These are phyloP conservation scores for Globisporangium apiculatum DNA, from an alignment of 352 stramenopile genomes.

Conservation along the genomic window DNA sequence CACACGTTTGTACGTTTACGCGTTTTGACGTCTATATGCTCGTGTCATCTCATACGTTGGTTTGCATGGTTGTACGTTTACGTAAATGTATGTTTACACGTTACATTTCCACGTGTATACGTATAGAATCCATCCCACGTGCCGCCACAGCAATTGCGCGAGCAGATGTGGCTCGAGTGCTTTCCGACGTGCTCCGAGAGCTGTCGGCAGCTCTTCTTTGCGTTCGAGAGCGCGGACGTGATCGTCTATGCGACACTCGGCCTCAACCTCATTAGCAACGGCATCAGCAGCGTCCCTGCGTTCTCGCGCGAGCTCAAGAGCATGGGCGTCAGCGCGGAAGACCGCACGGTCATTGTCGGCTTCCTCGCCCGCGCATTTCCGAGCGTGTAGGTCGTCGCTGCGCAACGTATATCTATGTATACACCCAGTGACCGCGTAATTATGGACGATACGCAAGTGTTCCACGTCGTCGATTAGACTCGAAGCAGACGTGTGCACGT, in stretches of 20 bases:
- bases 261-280: constrained; percentile 81
- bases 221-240: constrained; percentile 62
- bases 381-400: constrained; percentile 25
- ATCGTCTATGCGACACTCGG: constrained; percentile 79
- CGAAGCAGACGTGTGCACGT: too few species aligned
- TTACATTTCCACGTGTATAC: neutral
- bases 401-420: too few species aligned
- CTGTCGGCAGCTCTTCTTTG: constrained; percentile 62
- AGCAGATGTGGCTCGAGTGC: constrained; percentile 75
- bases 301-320: constrained; percentile 78
- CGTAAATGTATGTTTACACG: too few species aligned
- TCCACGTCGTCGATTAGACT: too few species aligned
- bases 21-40: too few species aligned
- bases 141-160: constrained; percentile 41
- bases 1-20: too few species aligned
- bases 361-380: constrained; percentile 75
- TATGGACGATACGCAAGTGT: too few species aligned
- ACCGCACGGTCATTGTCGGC: constrained; percentile 68
- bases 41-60: too few species aligned
- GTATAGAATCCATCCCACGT: constrained; percentile 28
- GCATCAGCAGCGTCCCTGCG: constrained; percentile 71
- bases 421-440: neutral
- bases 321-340: constrained; percentile 62
- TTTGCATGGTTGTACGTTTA: too few species aligned
- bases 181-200: constrained; percentile 75